These are phyloP conservation scores for Phytophthora foliorum DNA, from an alignment of 352 stramenopile species.

Conservation along the genomic window DNA sequence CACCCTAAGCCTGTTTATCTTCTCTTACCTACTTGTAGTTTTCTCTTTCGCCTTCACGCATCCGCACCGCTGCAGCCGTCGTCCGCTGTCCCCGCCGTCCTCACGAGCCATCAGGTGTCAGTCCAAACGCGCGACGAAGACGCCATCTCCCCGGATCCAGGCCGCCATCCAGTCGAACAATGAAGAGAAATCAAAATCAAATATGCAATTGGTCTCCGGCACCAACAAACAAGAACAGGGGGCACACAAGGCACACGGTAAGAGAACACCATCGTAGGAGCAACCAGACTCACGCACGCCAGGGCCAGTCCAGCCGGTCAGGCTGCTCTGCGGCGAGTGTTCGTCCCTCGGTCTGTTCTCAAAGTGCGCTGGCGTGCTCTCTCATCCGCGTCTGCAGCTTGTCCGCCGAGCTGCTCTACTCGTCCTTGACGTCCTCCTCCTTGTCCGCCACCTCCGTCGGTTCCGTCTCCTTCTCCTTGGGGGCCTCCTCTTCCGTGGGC, in stretches of 20 bases:
- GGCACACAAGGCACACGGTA: conserved; percentile 50
- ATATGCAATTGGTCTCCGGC: conserved; percentile 45
- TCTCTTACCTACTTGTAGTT: conserved; percentile 8
- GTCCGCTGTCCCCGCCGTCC: conserved; percentile 29
- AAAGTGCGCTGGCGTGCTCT: conserved; percentile 31
- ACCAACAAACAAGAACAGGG: conserved; percentile 51
- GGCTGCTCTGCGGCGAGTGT: conserved; percentile 31
- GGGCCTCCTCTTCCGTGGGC: conserved; percentile 13
- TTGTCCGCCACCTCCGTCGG: conserved; percentile 18
- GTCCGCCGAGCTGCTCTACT: conserved; percentile 27
- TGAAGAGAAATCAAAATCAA: conserved; percentile 49
- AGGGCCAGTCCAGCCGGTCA: conserved; percentile 18
- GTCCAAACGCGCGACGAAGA: conserved; percentile 7
- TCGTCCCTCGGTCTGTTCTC: conserved; percentile 34
- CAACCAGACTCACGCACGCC: conserved; percentile 51
- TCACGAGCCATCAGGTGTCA: neutral
- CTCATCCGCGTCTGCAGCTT: conserved; percentile 19
- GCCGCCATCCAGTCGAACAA: conserved; percentile 37
- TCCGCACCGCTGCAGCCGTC: conserved; percentile 21
- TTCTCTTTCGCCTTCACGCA: conserved; percentile 10
- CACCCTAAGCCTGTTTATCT: conserved; percentile 8
- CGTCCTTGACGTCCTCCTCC: conserved; percentile 28
- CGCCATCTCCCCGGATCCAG: conserved; percentile 23
- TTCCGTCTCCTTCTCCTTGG: conserved; percentile 30
- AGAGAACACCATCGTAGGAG: conserved; percentile 49